phyloP scores from a whole-genome alignment of 192 early-diverging fungal species.

The Mortierella antarctica region DNA sequence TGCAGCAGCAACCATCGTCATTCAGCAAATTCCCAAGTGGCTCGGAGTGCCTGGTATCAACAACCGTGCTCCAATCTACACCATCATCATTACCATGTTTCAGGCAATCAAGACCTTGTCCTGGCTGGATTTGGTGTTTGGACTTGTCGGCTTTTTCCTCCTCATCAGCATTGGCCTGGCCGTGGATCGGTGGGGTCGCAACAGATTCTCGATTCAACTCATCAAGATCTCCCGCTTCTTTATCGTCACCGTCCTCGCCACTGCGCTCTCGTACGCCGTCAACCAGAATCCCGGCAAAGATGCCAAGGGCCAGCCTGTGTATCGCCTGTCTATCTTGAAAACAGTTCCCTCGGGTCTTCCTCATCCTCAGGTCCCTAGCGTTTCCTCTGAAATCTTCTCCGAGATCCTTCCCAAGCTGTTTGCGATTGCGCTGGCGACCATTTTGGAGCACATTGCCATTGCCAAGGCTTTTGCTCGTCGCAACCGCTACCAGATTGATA shows the following conservation, averaged over 20 bases:
- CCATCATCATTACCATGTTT: slow-evolving; percentile 78
- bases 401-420: slow-evolving; percentile 64
- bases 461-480: slow-evolving; percentile 87
- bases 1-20: slow-evolving; percentile 81
- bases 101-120: slow-evolving; percentile 53
- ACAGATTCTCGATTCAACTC: slow-evolving; percentile 64
- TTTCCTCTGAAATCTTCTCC: slow-evolving; percentile 63
- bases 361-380: slow-evolving; percentile 64
- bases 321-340: slow-evolving; percentile 73
- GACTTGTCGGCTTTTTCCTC: slow-evolving; percentile 59
- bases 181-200: slow-evolving; percentile 38
- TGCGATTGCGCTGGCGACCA: slow-evolving; percentile 76
- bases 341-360: slow-evolving; percentile 80
- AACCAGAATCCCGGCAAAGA: slow-evolving; percentile 57
- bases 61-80: slow-evolving; percentile 75
- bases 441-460: slow-evolving; percentile 94
- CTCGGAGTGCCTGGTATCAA: slow-evolving; percentile 82
- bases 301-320: slow-evolving; percentile 54
- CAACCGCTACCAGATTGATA: slow-evolving; percentile 81
- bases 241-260: slow-evolving; percentile 82
- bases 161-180: slow-evolving; percentile 56
- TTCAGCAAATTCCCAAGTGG: slow-evolving; percentile 83
- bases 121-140: slow-evolving; percentile 70
- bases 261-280: slow-evolving; percentile 73
- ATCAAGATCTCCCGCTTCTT: slow-evolving; percentile 78